Evolutionary conservation across 1,139 yeast species (phyloP).

Genomic region (Suhomyces chickasaworum): DNA sequence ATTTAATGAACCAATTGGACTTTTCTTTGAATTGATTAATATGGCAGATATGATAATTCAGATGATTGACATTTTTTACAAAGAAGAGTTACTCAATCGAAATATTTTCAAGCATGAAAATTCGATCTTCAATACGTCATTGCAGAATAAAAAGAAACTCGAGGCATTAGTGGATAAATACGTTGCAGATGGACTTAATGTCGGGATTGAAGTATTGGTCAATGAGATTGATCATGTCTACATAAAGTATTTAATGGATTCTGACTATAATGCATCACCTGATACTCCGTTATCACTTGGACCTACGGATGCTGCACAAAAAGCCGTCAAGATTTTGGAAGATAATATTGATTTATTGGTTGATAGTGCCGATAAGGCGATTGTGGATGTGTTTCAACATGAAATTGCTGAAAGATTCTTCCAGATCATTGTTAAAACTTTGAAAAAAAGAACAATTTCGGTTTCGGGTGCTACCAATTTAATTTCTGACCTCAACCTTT

Average conservation of each 20-base stretch:
- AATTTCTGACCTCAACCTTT: conserved; percentile 72
- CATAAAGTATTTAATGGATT: conserved; percentile 26
- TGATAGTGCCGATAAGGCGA: conserved; percentile 84
- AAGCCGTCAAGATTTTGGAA: conserved; percentile 61
- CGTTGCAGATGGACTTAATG: conserved; percentile 90
- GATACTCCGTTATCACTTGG: conserved; percentile 33
- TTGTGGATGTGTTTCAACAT: conserved; percentile 90
- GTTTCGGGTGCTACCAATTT: conserved; percentile 81
- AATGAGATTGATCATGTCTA: conserved; percentile 61
- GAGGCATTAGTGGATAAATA: conserved; percentile 82
- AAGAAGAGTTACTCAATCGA: conserved; percentile 72
- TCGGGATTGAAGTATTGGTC: conserved; percentile 86
- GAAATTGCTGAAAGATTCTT: conserved; percentile 90
- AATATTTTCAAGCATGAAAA: conserved; percentile 66
- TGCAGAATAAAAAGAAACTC: conserved; percentile 76
- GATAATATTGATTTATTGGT: conserved; percentile 75
- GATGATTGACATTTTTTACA: conserved; percentile 88
- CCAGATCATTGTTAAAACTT: conserved; percentile 69
- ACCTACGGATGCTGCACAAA: conserved; percentile 70
- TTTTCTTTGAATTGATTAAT: conserved; percentile 87
- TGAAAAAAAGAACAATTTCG: conserved; percentile 69
- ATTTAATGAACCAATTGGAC: conserved; percentile 77
- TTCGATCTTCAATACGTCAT: conserved; percentile 78
- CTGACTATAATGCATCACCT: conserved; percentile 38
- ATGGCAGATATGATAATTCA: conserved; percentile 92